phyloP scores from a whole-genome alignment of 2,329 filamentous ascomycete species.

The Zymoseptoria ardabiliae region DNA sequence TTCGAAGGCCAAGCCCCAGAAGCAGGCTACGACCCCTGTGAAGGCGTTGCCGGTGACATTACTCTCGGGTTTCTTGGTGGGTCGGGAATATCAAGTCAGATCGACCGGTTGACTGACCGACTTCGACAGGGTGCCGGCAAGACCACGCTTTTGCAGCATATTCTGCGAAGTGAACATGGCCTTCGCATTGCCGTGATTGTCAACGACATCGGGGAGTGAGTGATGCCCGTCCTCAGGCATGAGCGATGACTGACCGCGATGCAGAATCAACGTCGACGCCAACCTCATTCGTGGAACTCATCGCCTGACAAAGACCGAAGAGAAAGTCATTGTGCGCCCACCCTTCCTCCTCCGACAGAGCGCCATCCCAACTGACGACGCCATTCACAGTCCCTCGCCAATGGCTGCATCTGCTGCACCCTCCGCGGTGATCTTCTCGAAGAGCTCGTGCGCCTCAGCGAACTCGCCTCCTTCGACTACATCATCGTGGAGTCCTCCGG shows the following conservation, averaged over 20 bases:
- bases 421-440: constrained; percentile 63
- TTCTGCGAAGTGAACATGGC: constrained; percentile 60
- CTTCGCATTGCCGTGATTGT: constrained; percentile 65
- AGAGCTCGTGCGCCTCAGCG: constrained; percentile 58
- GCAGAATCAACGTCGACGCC: constrained; percentile 27
- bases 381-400: constrained; percentile 22
- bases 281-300: constrained; percentile 27
- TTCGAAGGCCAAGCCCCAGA: constrained; percentile 4
- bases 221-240: background rate
- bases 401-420: constrained; percentile 68
- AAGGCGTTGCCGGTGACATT: constrained; percentile 51
- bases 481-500: constrained; percentile 65
- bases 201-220: constrained; percentile 53
- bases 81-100: background rate
- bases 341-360: background rate
- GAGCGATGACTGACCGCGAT: background rate
- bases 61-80: constrained; percentile 53
- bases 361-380: no score
- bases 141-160: constrained; percentile 62
- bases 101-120: background rate
- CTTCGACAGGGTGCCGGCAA: constrained; percentile 57
- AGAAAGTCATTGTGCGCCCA: constrained; percentile 25
- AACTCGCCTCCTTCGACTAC: constrained; percentile 60
- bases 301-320: constrained; percentile 25
- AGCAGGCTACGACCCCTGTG: constrained; percentile 3